These are phyloP conservation scores for Kuraishia piskuri DNA, from an alignment of 805 yeast genomes.

Conservation along the genomic window DNA sequence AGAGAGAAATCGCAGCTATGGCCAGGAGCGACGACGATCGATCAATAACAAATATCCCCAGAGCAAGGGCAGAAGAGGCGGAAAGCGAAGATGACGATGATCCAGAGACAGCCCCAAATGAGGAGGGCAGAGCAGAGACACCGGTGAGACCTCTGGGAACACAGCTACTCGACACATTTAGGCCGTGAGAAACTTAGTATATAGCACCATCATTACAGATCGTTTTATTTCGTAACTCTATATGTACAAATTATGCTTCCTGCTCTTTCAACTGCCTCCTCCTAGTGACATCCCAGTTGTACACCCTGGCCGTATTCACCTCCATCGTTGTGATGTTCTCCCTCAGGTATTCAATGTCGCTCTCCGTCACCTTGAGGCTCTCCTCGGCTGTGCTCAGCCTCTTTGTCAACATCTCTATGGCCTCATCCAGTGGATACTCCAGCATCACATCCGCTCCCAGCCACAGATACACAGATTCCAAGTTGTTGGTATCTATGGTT, in stretches of 20 bases:
- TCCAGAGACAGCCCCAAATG: conserved; percentile 20
- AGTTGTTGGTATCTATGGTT: conserved; percentile 46
- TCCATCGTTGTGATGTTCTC: conserved; percentile 96
- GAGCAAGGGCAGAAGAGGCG: conserved; percentile 2
- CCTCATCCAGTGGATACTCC: conserved; percentile 88
- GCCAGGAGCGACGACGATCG: conserved; percentile 1
- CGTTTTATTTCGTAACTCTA: neutral
- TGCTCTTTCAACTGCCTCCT: conserved; percentile 41
- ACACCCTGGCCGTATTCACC: conserved; percentile 89
- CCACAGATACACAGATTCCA: conserved; percentile 73
- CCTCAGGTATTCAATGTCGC: conserved; percentile 75
- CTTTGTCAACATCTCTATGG: conserved; percentile 55
- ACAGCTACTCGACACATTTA: conserved; percentile 53
- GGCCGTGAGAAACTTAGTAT: conserved; percentile 22
- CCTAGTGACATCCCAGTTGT: conserved; percentile 82
- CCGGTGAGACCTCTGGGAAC: conserved; percentile 55
- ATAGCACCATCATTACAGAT: neutral
- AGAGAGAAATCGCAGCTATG: conserved; percentile 2
- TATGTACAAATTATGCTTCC: conserved; percentile 26
- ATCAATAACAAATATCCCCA: neutral
- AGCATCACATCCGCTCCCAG: conserved; percentile 98
- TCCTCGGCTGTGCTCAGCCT: conserved; percentile 57
- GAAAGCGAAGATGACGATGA: conserved; percentile 8
- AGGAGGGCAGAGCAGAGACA: conserved; percentile 40
- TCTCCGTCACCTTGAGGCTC: conserved; percentile 56